Percentiles rank a stretch among this genome's conserved stretches.
phyloP scores from a whole-genome alignment of 176 grass and related monocot species.

The Lolium rigidum region DNA sequence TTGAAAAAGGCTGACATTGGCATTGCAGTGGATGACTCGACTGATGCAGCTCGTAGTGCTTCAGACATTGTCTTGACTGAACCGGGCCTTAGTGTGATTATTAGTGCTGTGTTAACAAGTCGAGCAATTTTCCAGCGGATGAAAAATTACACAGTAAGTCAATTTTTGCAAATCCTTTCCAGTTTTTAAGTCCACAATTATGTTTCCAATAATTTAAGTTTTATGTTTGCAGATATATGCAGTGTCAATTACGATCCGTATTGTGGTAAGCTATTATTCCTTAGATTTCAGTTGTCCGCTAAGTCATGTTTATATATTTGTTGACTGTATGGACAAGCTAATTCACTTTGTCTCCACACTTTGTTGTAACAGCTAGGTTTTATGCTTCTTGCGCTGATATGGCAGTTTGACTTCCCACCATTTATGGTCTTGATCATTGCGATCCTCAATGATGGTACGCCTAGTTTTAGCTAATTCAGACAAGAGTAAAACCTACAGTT shows the following conservation, averaged over 20 bases:
- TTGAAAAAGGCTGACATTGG: constrained; percentile 91
- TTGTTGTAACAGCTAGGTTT: constrained; percentile 66
- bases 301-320: background rate
- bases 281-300: background rate
- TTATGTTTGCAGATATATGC: constrained; percentile 66
- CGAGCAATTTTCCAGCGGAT: constrained; percentile 92
- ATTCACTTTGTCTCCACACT: background rate
- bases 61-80: constrained; percentile 89
- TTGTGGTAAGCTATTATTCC: constrained; percentile 62
- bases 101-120: constrained; percentile 81
- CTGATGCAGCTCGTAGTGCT: constrained; percentile 83
- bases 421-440: constrained; percentile 92
- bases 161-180: background rate
- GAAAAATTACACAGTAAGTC: constrained; percentile 80
- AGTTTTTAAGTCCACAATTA: background rate
- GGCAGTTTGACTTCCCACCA: constrained; percentile 80
- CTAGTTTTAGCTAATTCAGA: background rate
- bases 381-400: constrained; percentile 81
- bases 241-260: constrained; percentile 81
- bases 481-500: background rate
- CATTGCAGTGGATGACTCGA: constrained; percentile 81
- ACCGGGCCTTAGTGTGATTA: constrained; percentile 80
- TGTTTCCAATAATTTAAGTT: background rate
- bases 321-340: background rate
- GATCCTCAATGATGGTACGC: constrained; percentile 74